A percentile compares a stretch with the other conserved stretches of the same genome.
phyloP scores from a whole-genome alignment of 176 grass and related monocot species.

The Triticum turgidum region DNA sequence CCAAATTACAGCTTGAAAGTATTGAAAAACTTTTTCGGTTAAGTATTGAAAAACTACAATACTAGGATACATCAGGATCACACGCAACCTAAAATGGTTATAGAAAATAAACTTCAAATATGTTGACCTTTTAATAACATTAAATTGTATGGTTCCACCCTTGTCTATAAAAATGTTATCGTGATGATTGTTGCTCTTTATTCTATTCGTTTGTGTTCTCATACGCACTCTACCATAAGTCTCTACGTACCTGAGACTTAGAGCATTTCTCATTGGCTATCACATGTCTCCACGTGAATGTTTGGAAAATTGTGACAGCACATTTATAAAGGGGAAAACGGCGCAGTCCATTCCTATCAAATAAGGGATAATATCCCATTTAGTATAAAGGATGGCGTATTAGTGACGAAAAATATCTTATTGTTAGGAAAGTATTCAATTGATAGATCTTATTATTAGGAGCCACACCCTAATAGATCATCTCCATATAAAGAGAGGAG shows the following conservation, averaged over 20 bases:
- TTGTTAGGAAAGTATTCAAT: neutral
- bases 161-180: neutral
- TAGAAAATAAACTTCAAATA: neutral
- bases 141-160: neutral
- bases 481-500: neutral
- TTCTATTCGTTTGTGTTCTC: neutral
- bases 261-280: neutral
- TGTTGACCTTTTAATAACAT: neutral
- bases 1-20: slow-evolving; percentile 5
- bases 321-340: neutral
- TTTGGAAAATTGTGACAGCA: neutral
- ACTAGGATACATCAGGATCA: neutral
- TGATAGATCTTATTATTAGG: neutral
- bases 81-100: neutral
- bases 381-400: neutral
- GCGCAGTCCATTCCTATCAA: neutral
- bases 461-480: neutral
- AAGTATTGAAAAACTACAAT: slow-evolving; percentile 3
- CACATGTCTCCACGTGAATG: neutral
- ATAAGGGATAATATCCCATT: neutral
- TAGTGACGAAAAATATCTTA: neutral
- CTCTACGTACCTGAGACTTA: neutral
- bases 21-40: neutral
- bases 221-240: neutral
- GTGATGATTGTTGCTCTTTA: slow-evolving; percentile 14